Evolutionary conservation across 305 asterid genomes (phyloP).

Genomic region (Fraxinus latifolia): DNA sequence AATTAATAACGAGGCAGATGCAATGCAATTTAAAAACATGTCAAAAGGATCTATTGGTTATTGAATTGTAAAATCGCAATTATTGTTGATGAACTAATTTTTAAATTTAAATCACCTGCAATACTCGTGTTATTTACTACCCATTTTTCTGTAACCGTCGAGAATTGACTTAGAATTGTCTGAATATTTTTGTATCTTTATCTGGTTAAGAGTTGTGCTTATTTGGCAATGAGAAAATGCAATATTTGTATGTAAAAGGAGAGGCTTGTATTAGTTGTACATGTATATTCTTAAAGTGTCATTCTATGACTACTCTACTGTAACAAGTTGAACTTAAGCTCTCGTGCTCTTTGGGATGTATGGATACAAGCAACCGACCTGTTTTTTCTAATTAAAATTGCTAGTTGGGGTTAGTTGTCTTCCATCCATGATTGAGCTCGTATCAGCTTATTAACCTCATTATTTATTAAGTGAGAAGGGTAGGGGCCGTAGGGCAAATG

Average conservation of each 20-base stretch:
- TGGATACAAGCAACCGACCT: background rate
- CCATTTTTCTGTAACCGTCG: background rate
- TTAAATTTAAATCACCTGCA: background rate
- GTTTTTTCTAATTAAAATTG: background rate
- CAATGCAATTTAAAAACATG: background rate
- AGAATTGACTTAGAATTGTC: background rate
- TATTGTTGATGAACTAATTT: background rate
- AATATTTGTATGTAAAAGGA: background rate
- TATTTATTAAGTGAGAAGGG: conserved; percentile 11
- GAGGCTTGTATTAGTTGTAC: background rate
- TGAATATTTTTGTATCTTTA: background rate
- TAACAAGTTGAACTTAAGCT: conserved; percentile 20
- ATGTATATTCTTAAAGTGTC: conserved; percentile 5
- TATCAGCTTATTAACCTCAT: conserved; percentile 7
- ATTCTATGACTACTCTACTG: background rate
- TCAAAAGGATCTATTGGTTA: background rate
- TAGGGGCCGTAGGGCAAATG: background rate
- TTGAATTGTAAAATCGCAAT: background rate
- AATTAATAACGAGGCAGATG: background rate
- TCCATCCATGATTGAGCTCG: conserved; percentile 5
- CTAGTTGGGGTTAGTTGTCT: background rate
- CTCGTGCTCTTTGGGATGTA: conserved; percentile 5
- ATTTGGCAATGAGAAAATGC: background rate
- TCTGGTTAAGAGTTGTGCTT: background rate
- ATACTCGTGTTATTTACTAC: background rate